Evolutionary conservation across 2,329 filamentous ascomycete species (phyloP).

Genomic region (Xylariaceae sp.): DNA sequence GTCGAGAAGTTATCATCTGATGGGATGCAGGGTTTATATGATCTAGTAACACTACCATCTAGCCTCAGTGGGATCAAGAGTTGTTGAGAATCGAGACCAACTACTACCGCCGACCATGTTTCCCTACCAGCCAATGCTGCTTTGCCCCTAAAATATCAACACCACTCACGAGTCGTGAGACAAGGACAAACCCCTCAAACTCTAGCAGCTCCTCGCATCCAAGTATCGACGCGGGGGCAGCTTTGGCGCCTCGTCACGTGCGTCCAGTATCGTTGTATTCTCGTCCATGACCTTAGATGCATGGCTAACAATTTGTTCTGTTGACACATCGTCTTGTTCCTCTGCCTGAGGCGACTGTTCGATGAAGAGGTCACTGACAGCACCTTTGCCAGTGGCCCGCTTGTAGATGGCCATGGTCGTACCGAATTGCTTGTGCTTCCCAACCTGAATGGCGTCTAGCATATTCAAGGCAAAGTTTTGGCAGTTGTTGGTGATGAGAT

Average conservation of each 20-base stretch:
- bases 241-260: constrained; percentile 2
- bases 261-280: constrained; percentile 18
- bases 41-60: no score
- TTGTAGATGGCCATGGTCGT: constrained; percentile 17
- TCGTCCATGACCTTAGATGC: constrained; percentile 18
- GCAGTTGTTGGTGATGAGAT: constrained; percentile 20
- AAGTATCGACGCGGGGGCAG: no score
- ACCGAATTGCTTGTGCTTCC: constrained; percentile 15
- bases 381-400: constrained; percentile 14
- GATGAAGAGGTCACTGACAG: constrained; percentile 15
- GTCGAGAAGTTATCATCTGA: no score
- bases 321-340: constrained; percentile 11
- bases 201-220: no score
- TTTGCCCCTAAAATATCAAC: no score
- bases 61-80: no score
- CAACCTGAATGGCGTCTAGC: constrained; percentile 17
- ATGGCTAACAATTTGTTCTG: constrained; percentile 11
- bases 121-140: no score
- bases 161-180: no score
- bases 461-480: constrained; percentile 20
- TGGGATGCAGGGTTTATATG: no score
- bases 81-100: no score
- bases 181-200: no score
- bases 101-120: no score
- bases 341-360: constrained; percentile 12